These are phyloP conservation scores for Breynia disticha DNA, from an alignment of 441 rosid species.

Conservation along the genomic window DNA sequence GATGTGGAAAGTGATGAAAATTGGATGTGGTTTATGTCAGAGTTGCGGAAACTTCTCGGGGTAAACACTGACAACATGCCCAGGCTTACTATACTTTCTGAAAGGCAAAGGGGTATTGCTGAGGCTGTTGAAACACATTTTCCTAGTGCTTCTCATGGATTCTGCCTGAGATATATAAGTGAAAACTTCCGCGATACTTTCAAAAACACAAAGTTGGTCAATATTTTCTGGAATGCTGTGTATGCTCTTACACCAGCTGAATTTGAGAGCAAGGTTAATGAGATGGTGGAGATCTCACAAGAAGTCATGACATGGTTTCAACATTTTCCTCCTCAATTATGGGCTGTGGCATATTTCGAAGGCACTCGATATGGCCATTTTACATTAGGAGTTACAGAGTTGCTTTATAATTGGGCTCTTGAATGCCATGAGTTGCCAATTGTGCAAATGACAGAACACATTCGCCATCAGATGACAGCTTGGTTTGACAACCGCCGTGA, in stretches of 20 bases:
- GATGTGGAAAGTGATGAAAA: constrained; percentile 75
- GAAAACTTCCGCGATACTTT: constrained; percentile 89
- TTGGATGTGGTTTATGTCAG: constrained; percentile 97
- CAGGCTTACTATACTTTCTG: constrained; percentile 85
- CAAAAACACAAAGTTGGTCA: constrained; percentile 77
- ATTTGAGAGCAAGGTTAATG: constrained; percentile 60
- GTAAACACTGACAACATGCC: constrained; percentile 91
- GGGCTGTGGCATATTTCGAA: constrained; percentile 87
- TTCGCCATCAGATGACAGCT: constrained; percentile 46
- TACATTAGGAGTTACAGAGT: constrained; percentile 67
- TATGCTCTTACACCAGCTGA: constrained; percentile 78
- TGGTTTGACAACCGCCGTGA: constrained; percentile 68
- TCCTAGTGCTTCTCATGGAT: constrained; percentile 82
- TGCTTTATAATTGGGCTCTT: constrained; percentile 79
- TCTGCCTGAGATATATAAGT: constrained; percentile 77
- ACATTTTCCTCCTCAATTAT: constrained; percentile 59
- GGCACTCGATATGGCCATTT: constrained; percentile 85
- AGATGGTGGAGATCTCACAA: constrained; percentile 78
- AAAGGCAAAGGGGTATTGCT: constrained; percentile 67
- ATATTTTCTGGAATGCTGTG: constrained; percentile 91
- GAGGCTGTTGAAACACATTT: constrained; percentile 92
- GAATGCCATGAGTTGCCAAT: constrained; percentile 93
- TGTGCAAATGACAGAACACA: constrained; percentile 89
- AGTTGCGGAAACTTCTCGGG: constrained; percentile 84
- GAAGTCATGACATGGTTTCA: constrained; percentile 71